Conservation (phyloP, 148 eudicot species). For the Rhododendron williamsianum region DNA sequence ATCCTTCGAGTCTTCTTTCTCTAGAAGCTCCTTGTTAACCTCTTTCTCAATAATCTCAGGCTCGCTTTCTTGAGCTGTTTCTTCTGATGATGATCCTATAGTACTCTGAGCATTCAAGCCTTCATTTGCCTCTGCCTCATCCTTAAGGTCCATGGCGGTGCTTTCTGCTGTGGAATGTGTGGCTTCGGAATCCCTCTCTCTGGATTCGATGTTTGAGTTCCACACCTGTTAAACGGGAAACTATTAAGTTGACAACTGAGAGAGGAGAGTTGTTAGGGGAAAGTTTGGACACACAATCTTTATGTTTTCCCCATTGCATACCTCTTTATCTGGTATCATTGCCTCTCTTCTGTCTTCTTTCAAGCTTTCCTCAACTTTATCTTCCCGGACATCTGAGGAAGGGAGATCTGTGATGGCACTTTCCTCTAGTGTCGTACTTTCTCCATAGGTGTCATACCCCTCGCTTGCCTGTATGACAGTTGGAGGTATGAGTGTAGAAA, state of each 20-base stretch:
- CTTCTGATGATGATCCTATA: not conserved
- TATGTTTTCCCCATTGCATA: not conserved
- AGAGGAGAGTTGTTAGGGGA: not conserved
- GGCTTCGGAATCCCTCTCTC: not conserved
- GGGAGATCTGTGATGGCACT: not conserved
- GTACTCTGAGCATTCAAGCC: not conserved
- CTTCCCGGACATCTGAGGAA: not conserved
- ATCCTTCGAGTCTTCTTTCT: not conserved
- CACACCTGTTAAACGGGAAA: slow-evolving; percentile 1
- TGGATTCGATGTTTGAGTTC: not conserved
- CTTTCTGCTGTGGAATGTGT: not conserved
- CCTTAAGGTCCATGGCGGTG: not conserved
- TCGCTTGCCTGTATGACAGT: not conserved
- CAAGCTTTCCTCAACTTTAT: not conserved
- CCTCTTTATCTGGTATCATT: slow-evolving; percentile 3
- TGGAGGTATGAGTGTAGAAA: not conserved
- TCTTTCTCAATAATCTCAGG: not conserved
- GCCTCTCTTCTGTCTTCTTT: slow-evolving; percentile 3
- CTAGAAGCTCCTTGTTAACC: not conserved
- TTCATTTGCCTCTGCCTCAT: slow-evolving; percentile 5
- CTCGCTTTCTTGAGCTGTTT: not conserved
- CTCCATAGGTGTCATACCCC: not conserved
- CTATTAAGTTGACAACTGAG: slow-evolving; percentile 3
- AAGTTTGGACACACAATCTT: not conserved
- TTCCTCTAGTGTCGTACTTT: not conserved